These are phyloP conservation scores for Deinandra increscens DNA, from an alignment of 129 eudicot genomes.

Conservation along the genomic window DNA sequence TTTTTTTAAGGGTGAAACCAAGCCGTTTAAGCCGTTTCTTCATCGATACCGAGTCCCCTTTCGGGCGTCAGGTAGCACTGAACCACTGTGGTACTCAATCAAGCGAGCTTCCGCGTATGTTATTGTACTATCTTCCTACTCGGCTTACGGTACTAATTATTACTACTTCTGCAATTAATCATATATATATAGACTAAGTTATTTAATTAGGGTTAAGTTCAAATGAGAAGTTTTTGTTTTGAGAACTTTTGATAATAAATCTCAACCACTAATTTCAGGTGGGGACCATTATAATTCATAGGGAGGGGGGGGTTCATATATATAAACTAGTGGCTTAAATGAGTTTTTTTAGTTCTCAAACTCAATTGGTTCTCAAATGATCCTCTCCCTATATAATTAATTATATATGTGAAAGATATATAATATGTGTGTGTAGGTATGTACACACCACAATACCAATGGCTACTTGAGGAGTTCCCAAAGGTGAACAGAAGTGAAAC, in stretches of 20 bases:
- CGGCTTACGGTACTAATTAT: slow-evolving; percentile 61
- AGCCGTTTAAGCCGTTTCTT: slow-evolving; percentile 50
- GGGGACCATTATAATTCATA: no score
- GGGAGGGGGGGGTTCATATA: no score
- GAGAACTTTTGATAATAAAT: no score
- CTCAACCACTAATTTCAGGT: no score
- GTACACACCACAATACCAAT: slow-evolving; percentile 52
- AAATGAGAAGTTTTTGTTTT: no score
- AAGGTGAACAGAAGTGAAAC: slow-evolving; percentile 60
- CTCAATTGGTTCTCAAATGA: no score
- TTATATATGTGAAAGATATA: neutral
- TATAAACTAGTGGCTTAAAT: no score
- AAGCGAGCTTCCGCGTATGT: slow-evolving; percentile 60
- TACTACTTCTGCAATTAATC: no score
- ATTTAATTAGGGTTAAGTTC: no score
- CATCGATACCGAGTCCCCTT: slow-evolving; percentile 49
- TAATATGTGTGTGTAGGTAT: slow-evolving; percentile 28
- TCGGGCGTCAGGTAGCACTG: slow-evolving; percentile 42
- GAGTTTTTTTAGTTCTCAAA: no score
- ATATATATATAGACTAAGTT: no score
- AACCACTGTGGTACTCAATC: slow-evolving; percentile 61
- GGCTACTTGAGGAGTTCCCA: slow-evolving; percentile 49
- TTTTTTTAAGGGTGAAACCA: slow-evolving; percentile 47
- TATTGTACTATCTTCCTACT: slow-evolving; percentile 53
- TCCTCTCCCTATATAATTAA: no score